Base-by-base conservation (phyloP, 179 eudicot species). In the Pouteria campechiana region DNA sequence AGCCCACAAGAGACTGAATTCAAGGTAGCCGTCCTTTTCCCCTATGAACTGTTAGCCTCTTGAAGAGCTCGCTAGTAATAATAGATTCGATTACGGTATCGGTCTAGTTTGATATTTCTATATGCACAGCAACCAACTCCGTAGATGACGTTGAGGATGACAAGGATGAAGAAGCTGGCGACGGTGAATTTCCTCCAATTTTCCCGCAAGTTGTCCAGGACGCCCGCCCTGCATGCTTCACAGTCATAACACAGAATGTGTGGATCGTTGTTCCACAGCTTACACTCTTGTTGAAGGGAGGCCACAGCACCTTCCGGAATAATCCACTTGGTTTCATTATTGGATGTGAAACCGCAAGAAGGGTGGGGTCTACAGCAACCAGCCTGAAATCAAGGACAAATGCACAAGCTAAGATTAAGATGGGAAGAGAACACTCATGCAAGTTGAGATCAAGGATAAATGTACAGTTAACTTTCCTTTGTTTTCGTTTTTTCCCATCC, bases 301-400 rank as follows among this genome's bases (percentile, higher is more conserved):
- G 50, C 40, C 0, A 62, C 17, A 0, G 73, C 75, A 0, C 2
- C 19, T 32, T 44, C 52, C 0, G 79, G 79, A n/a, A 11, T 38
- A 13, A 39, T 55, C 87, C 87, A 79, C 1, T 44, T 46, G 2
- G 78, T 71, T 0, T 76, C 64, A 11, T 68, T 77, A 44, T 47
- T 57, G 11, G 32, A 59, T 25, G 48, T 50, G 46, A 62, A 74
- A 7, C 74, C 76, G 23, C 90, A 81, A 1, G 32, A 28, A 3
- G 50, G 33, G 32, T 81, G 84, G 50, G 90, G 84, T 64, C 73
- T 80, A 68, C 90, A 80, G 24, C 90, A 80, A 11, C 84, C 73
- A 2, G 78, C 60, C 90, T 76, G 60, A 10, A 33, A 0, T 16
- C 0, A 3, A 31, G 21, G 1, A 20, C 27, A 54, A 3, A 4